Base-by-base conservation (phyloP, 2,329 filamentous ascomycete species). In the Fusarium sp. region DNA sequence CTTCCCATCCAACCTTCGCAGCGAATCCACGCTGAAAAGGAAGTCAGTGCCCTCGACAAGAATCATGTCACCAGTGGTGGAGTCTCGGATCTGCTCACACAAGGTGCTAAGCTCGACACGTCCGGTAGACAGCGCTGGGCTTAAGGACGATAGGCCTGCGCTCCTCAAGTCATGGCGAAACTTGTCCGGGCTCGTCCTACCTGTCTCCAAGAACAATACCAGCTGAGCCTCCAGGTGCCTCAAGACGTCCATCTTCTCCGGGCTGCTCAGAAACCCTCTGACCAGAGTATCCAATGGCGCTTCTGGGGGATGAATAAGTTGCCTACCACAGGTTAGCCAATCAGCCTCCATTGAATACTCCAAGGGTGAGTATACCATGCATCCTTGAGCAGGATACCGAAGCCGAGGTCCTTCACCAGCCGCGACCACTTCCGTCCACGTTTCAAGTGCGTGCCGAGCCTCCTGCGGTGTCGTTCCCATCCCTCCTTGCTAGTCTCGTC, bases 401-500 rank as follows among this genome's bases (percentile, higher is more conserved):
- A 48, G 14, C 6, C 31, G 45, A 65, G 48, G 37, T 45, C 33
- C 13, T 54, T 7, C 24, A 64, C 54, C 39, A 71, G 31, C 20
- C 59, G 64, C 48, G 43, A 39, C 56, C 54, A 67, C 60, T 71
- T 71, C 43, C 45, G 31, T 27, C 64, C 54, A 61, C 54, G 60
- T 10, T 35, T 57, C 27, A 70, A 43, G 43, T 67, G 14, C 29
- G 33, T 67, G 24, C 29, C 20, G 20, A 66, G 57, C 29, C 18
- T 69, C 37, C 64, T 66, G 9, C 52, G 41, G 29, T 31, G 31
- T 65, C 41, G 29, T 59, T 64, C 33, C 48, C 24, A 52, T 20
- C 35, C 20, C 33, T 54, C 35, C 43, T n/a, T 63, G 6, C 22
- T 52, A 14, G 2, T 50, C 18, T 58, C 39, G 22, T 65, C 31